Base-by-base conservation (phyloP, 2,329 filamentous ascomycete species). In the Diatrype stigma region DNA sequence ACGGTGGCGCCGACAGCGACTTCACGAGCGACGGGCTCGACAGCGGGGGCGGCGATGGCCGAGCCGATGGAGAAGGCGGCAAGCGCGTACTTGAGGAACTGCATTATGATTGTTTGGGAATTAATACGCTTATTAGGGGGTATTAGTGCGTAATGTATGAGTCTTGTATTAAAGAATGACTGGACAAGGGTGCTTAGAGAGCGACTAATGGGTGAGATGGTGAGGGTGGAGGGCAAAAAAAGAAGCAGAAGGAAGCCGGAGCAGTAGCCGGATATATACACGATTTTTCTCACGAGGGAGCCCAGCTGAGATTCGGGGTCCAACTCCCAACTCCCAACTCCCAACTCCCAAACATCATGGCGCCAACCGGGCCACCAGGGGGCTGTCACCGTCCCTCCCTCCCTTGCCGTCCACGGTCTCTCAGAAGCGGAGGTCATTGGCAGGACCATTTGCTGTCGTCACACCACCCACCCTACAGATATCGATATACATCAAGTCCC, bases 21-120 rank as follows among this genome's bases (percentile, higher is more conserved):
- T n/a, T 52, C 56, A 49, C 54, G 50, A 37, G 38, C 49, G 6
- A 53, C 34, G 42, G 45, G 32, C 51, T 54, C 49, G 35, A 44
- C 32, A 17, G 59, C 50, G 42, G 63, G 62, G 42, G 52, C 57
- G 37, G 64, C 64, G 48, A 66, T 46, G 56, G 64, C 62, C 54
- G 63, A 63, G 60, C 64, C 63, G 45, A 65, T 38, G 28, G 65
- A 62, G 51, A 67, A 55, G 52, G 64, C 64, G 52, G 61, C 61
- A 46, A 66, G 53, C 49, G 58, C 56, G 58, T 64, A 57, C 51
- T 51, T 66, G 49, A 60, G 55, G 64, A 67, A 66, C 60, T 64
- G 63, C 65, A 68, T 68, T 52, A 51, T 67, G 56, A 45, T 51
- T 51, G 52, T 54, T 49, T 46, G 46, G 50, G 46, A 34, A 48